Base-by-base conservation (phyloP, 2,329 filamentous ascomycete genomes). In the Claviceps spartinae region DNA sequence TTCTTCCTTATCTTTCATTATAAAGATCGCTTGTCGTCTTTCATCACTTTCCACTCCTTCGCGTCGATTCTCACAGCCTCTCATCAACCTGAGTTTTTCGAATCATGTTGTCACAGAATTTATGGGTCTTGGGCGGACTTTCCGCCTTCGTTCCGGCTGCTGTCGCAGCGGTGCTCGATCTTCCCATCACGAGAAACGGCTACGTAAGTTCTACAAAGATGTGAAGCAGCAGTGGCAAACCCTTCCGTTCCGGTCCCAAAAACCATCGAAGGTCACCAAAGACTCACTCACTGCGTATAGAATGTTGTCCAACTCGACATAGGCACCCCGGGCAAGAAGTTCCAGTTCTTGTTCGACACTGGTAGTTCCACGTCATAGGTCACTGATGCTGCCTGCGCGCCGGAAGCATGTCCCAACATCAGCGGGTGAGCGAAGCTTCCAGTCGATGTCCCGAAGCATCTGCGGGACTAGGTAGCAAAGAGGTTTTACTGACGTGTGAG, bases 281-380 rank as follows among this genome's bases (percentile, higher is more conserved):
- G 26, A 30, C 26, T 30, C 26, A 26, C 24, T 26, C 24, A 30
- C 26, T 30, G 5, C 16, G 11, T 34, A 6, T 36, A 47, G 45
- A 18, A 18, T 36, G n/a, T 47, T 11, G 45, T 47, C 16, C 26
- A 36, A 7, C 24, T 47, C n/a, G 14, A 34, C 5, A 48, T 48
- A 22, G 67, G 67, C 41, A 65, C 62, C 3, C 67, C 67, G 0
- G 40, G 56, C 9, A 56, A 61, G 47, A 55, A 51, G 0, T 60
- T 62, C 52, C 54, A 56, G 1, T 58, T 69, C 5, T 52, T 59
- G 11, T 68, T 67, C 52, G 66, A 69, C 54, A 69, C 65, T 0
- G 66, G 67, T 22, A 67, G 64, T 50, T 51, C 66, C 1, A 63
- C 66, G 0, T 50, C 65, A 1, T 69, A 67, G 66, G 59, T 67